These are phyloP conservation scores for Albophoma yamanashiensis DNA, from an alignment of 2,329 filamentous ascomycete genomes.

Conservation along the genomic window DNA sequence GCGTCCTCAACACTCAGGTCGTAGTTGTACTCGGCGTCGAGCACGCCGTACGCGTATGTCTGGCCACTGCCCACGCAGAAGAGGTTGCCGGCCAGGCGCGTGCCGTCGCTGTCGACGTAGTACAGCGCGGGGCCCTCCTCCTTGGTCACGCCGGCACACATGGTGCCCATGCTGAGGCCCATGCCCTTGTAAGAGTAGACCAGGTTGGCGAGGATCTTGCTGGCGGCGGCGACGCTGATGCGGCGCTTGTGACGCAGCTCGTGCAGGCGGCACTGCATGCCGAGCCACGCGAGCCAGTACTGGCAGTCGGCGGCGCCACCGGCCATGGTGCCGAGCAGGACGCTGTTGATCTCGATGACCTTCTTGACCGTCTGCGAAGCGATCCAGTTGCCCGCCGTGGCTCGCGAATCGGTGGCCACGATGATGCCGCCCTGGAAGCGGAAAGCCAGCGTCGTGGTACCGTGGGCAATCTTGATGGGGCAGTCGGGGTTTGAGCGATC, in stretches of 20 bases:
- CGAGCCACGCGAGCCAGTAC: slow-evolving; percentile 98
- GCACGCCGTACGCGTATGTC: slow-evolving; percentile 96
- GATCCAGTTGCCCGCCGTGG: slow-evolving; percentile 98
- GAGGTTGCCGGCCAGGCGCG: slow-evolving; percentile 81
- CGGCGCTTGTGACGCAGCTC: slow-evolving; percentile 98
- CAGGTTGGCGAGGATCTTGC: slow-evolving; percentile 96
- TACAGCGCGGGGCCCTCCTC: slow-evolving; percentile 95
- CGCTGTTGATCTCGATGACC: slow-evolving; percentile 96
- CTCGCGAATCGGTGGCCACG: slow-evolving; percentile 93
- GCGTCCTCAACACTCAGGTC: slow-evolving; percentile 81
- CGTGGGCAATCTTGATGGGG: slow-evolving; percentile 99
- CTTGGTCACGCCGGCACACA: slow-evolving; percentile 94
- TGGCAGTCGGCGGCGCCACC: slow-evolving; percentile 98
- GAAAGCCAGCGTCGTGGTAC: slow-evolving; percentile 95
- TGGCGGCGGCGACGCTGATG: slow-evolving; percentile 93
- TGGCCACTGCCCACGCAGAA: slow-evolving; percentile 98
- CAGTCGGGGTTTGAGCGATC: slow-evolving; percentile 94
- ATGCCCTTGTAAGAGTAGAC: slow-evolving; percentile 99
- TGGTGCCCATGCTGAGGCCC: slow-evolving; percentile 98
- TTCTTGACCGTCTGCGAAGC: slow-evolving; percentile 99
- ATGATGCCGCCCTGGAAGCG: slow-evolving; percentile 98
- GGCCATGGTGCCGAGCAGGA: slow-evolving; percentile 93
- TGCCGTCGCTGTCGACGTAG: slow-evolving; percentile 94
- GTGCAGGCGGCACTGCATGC: slow-evolving; percentile 98
- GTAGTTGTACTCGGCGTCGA: slow-evolving; percentile 91